phyloP scores from a whole-genome alignment of 495 filamentous ascomycete genomes.

The Parathielavia appendiculata region DNA sequence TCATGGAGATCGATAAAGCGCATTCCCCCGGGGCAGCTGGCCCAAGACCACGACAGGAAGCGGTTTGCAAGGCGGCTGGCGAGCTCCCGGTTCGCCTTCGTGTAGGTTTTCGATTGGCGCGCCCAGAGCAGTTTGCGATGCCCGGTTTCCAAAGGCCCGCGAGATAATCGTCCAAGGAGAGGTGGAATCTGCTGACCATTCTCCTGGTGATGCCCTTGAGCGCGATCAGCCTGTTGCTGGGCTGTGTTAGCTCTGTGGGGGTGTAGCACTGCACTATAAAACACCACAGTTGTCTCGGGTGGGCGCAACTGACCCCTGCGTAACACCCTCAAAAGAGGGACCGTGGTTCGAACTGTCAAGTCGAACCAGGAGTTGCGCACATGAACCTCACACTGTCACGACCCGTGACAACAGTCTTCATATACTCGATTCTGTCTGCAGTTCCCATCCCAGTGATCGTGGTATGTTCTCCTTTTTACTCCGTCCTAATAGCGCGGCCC shows the following conservation, averaged over 20 bases:
- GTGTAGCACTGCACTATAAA: not conserved
- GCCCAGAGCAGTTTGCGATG: not conserved
- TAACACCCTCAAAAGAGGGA: too few species aligned
- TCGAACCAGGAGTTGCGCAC: too few species aligned
- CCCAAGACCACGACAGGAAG: not conserved
- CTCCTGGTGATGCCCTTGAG: not conserved
- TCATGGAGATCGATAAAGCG: not conserved
- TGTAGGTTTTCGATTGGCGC: not conserved
- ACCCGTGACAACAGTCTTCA: too few species aligned
- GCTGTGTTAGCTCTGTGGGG: not conserved
- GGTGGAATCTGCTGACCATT: not conserved
- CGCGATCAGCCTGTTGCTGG: not conserved
- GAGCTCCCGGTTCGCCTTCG: not conserved
- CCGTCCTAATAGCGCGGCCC: too few species aligned
- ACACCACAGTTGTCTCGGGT: too few species aligned
- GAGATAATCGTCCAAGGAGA: not conserved
- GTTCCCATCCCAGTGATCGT: too few species aligned
- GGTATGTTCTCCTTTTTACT: too few species aligned
- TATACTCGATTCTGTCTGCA: not conserved
- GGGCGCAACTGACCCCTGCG: too few species aligned
- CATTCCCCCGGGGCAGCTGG: not conserved
- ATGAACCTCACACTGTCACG: too few species aligned
- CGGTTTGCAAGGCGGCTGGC: not conserved
- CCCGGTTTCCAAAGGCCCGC: not conserved
- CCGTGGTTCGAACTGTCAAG: too few species aligned